Base-by-base conservation (phyloP, 2,329 filamentous ascomycete species). In the Plectosphaerella plurivora region DNA sequence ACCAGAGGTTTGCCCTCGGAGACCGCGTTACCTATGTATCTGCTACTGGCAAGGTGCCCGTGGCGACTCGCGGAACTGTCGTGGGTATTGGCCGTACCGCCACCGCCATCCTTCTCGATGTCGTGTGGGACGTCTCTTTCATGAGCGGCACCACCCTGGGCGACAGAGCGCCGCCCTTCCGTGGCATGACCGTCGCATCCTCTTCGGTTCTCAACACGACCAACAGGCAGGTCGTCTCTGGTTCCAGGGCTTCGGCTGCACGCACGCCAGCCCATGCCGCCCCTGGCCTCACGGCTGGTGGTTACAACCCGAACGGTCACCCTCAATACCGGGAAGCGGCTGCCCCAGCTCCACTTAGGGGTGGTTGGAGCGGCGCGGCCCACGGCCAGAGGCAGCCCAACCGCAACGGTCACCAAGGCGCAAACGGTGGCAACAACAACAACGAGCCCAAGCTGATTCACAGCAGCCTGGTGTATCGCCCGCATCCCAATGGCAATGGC, bases 121-220 rank as follows among this genome's bases (percentile, higher is more conserved):
- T 97, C 53, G 86, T 99, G 8, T 99, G 96, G 71, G 95, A 99
- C 67, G 83, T 84, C 12, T 88, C 91, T 0, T 99, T 99, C 70
- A 97, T 99, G 92, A 96, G 91, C 64, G 94, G 94, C 57, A 97
- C 92, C 2, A 94, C 89, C 1, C 79, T 99, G 15, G 89, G 90
- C 54, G 91, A 92, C 52, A 87, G 94, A 54, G 96, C 93, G 65
- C 91, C 91, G 24, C 86, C 90, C 37, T 99, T 99, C 83, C 85
- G 93, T 36, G 94, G 94, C 50, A 92, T 94, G 67, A 97, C 94
- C 0, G 91, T 99, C 4, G 84, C 91, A 2, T 83, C 87, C 7
- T 88, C 88, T n/a, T 88, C 89, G 1, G 91, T 97, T 2, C 79
- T 99, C 35, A 99, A 99, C 71, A 76, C 96, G 52, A 87, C 86